A percentile compares a stretch with the other conserved stretches of the same genome.
phyloP scores from a whole-genome alignment of 345 rosid species.

The Salix udensis region DNA sequence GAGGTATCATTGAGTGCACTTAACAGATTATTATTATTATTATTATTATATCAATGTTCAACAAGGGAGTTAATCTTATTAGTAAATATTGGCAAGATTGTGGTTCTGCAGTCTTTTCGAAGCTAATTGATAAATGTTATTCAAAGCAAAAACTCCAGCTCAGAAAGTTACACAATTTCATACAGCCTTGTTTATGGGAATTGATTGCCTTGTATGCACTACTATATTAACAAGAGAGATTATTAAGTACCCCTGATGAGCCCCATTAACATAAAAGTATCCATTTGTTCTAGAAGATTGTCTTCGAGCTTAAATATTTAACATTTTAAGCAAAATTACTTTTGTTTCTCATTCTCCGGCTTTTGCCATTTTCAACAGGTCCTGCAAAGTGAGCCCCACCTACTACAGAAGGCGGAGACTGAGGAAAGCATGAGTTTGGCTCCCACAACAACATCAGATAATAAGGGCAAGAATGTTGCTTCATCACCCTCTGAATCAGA shows the following conservation, averaged over 20 bases:
- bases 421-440: constrained; percentile 17
- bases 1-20: constrained; percentile 41
- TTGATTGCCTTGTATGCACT: background rate
- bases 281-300: background rate
- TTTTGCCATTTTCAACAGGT: constrained; percentile 14
- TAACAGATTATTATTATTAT: background rate
- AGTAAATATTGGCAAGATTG: background rate
- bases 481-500: constrained; percentile 19
- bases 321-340: background rate
- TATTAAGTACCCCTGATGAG: background rate
- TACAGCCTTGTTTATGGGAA: background rate
- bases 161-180: background rate
- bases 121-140: background rate
- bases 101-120: background rate
- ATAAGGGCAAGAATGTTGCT: constrained; percentile 39
- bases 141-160: background rate
- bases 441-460: constrained; percentile 20
- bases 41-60: background rate
- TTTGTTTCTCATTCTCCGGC: background rate
- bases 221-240: background rate
- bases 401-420: constrained; percentile 18
- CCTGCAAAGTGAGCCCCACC: constrained; percentile 39
- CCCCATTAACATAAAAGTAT: background rate
- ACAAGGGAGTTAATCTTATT: background rate
- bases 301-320: background rate